Evolutionary conservation across 768 basidiomycete species (phyloP).

Genomic region (Atractiella rhizophila): DNA sequence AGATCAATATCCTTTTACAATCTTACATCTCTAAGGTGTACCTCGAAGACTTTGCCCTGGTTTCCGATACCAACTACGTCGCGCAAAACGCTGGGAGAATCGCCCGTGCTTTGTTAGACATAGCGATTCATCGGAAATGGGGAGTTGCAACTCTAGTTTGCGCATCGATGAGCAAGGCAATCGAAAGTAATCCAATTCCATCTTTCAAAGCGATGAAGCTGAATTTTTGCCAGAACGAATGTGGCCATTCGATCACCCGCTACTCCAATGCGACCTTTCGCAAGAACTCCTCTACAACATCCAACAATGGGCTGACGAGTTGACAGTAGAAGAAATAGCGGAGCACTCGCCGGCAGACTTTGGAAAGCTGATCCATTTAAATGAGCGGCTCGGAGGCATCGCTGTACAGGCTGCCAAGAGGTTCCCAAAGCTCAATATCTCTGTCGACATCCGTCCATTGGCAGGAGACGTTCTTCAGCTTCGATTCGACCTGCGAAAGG

Average conservation of each 20-base stretch:
- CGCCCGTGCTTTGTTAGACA: conserved; percentile 75
- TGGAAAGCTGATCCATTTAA: conserved; percentile 58
- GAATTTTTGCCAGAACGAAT: conserved; percentile 31
- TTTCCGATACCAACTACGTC: conserved; percentile 80
- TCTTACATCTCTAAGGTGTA: conserved; percentile 52
- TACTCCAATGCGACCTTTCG: conserved; percentile 52
- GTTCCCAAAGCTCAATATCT: conserved; percentile 48
- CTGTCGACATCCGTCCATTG: conserved; percentile 50
- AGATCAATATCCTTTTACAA: conserved; percentile 88
- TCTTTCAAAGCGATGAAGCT: conserved; percentile 34
- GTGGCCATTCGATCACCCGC: conserved; percentile 85
- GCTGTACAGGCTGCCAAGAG: conserved; percentile 54
- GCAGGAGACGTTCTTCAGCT: conserved; percentile 61
- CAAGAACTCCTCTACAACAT: conserved; percentile 52
- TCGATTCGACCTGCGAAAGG: conserved; percentile 33
- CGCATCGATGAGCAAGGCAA: conserved; percentile 57
- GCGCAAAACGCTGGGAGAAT: conserved; percentile 90
- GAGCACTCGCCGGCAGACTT: conserved; percentile 39
- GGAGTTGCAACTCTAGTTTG: conserved; percentile 53
- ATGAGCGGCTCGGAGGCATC: conserved; percentile 56
- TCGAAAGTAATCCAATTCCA: conserved; percentile 12
- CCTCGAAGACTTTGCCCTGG: conserved; percentile 84
- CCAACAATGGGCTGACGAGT: conserved; percentile 55
- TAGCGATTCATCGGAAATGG: conserved; percentile 78
- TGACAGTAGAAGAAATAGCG: conserved; percentile 46